A percentile compares a stretch with the other conserved stretches of the same genome.
These are phyloP conservation scores for Coelastrella sp. DNA, from an alignment of 139 green algal species.

Conservation along the genomic window DNA sequence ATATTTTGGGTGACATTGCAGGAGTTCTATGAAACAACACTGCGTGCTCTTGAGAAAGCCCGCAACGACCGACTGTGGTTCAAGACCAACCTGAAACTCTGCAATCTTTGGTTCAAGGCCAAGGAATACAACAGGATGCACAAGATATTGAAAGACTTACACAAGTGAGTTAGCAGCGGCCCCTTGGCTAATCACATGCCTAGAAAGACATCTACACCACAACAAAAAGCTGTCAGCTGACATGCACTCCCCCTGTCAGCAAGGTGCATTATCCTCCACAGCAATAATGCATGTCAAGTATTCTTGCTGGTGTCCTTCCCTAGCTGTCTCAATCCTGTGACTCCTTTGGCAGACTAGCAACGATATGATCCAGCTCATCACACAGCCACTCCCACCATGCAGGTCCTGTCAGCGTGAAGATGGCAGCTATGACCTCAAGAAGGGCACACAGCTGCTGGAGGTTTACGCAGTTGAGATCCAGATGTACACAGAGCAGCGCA, in stretches of 20 bases:
- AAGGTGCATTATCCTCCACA: too few species aligned
- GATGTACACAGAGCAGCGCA: conserved; percentile 93
- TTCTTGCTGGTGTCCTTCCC: too few species aligned
- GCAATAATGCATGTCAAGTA: too few species aligned
- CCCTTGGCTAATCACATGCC: too few species aligned
- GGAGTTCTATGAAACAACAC: conserved; percentile 96
- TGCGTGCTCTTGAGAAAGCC: conserved; percentile 85
- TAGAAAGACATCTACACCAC: too few species aligned
- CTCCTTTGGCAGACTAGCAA: too few species aligned
- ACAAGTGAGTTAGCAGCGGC: conserved; percentile 82
- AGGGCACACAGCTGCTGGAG: conserved; percentile 98
- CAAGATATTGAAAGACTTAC: conserved; percentile 89
- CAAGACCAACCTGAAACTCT: conserved; percentile 98
- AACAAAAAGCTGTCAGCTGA: too few species aligned
- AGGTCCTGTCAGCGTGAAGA: conserved; percentile 91
- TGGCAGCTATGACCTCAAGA: conserved; percentile 94
- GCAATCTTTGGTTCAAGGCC: conserved; percentile 89
- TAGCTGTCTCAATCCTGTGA: too few species aligned
- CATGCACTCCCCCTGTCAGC: too few species aligned
- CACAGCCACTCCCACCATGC: neutral
- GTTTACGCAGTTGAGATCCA: conserved; percentile 99
- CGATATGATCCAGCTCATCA: too few species aligned
- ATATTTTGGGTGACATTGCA: conserved; percentile 34
- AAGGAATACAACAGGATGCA: conserved; percentile 81
- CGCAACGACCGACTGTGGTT: conserved; percentile 99